Evolutionary conservation across 1,139 yeast genomes (phyloP), one percentile per base, ranked within the genome.

Genomic region (Zygosaccharomyces sapae): DNA sequence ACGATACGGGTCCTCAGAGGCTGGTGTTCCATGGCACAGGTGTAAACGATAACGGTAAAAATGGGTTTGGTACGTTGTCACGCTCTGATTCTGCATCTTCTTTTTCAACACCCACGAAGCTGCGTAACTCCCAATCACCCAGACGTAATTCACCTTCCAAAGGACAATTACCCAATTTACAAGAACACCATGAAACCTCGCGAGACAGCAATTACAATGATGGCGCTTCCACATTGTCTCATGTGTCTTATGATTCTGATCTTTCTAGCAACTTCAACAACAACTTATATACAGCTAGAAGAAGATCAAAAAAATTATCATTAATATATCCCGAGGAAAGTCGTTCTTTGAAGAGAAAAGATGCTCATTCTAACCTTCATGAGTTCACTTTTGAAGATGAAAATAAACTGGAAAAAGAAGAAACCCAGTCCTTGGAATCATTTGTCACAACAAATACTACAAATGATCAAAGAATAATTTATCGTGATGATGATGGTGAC

Each of bases 1-100:
- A 46, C 5, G 44, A 39, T 22, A 53, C 52, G 40, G 61, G 61
- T 1, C 64, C 66, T 2, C 59, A 59, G 39, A 55, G 58, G 37
- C 44, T 61, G 18, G 54, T 59, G 1, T 61, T 61, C 38, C 63
- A 55, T 41, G 58, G 56, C 25, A 25, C 45, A 7, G 43, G 35
- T 7, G 34, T 24, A 9, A 36, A 18, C 12, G 13, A 9, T 31
- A 18, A 19, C 36, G 5, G 39, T 38, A 20, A 45, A 45, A 20
- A 27, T 24, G 29, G 33, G 18, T 24, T 22, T 5, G 30, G 22
- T 13, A 36, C 12, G 12, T 33, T 37, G 4, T 38, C 30, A 8
- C 12, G 30, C 5, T 49, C 49, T 4, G 45, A 47, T 10, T 33
- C 43, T 10, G 27, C 40, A 12, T 24, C 19, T n/a, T 5, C 20